Conservation (phyloP, 208 protist species). For the Trypanosoma theileri region DNA sequence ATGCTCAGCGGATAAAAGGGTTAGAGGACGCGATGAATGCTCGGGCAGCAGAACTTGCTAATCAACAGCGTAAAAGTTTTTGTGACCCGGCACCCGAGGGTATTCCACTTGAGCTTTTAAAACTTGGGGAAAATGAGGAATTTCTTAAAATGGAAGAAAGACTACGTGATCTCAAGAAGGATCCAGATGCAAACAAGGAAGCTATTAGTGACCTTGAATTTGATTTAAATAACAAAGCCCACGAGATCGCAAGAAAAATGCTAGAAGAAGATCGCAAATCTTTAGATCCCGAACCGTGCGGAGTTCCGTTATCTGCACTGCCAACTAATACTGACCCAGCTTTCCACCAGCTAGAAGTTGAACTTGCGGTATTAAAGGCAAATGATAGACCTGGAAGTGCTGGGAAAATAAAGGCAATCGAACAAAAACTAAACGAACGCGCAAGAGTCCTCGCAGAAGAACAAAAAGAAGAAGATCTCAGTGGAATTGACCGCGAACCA, state of each 20-base stretch:
- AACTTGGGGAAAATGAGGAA: slow-evolving; percentile 62
- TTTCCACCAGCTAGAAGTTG: slow-evolving; percentile 54
- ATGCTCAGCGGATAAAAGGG: slow-evolving; percentile 21
- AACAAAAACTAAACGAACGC: slow-evolving; percentile 44
- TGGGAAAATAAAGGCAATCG: slow-evolving; percentile 49
- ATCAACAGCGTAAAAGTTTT: slow-evolving; percentile 39
- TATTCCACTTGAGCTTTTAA: slow-evolving; percentile 57
- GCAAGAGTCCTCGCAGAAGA: slow-evolving; percentile 62
- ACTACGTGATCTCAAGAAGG: slow-evolving; percentile 55
- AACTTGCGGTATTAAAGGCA: slow-evolving; percentile 54
- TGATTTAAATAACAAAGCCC: slow-evolving; percentile 62
- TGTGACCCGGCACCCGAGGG: slow-evolving; percentile 48
- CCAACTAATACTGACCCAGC: slow-evolving; percentile 59
- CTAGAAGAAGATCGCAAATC: slow-evolving; percentile 67
- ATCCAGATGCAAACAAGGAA: slow-evolving; percentile 64
- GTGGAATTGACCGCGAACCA: slow-evolving; percentile 42
- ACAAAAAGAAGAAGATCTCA: slow-evolving; percentile 61
- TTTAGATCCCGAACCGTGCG: slow-evolving; percentile 57
- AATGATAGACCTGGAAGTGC: slow-evolving; percentile 37
- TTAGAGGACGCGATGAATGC: slow-evolving; percentile 72
- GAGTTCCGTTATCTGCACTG: slow-evolving; percentile 59
- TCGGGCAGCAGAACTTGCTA: slow-evolving; percentile 63
- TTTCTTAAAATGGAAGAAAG: slow-evolving; percentile 63
- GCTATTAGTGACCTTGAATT: slow-evolving; percentile 63
- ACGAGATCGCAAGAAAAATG: slow-evolving; percentile 53